Percentiles rank a stretch among this genome's conserved stretches.
Conservation (phyloP, 495 filamentous ascomycete species). For the Penicillium cinerascens region DNA sequence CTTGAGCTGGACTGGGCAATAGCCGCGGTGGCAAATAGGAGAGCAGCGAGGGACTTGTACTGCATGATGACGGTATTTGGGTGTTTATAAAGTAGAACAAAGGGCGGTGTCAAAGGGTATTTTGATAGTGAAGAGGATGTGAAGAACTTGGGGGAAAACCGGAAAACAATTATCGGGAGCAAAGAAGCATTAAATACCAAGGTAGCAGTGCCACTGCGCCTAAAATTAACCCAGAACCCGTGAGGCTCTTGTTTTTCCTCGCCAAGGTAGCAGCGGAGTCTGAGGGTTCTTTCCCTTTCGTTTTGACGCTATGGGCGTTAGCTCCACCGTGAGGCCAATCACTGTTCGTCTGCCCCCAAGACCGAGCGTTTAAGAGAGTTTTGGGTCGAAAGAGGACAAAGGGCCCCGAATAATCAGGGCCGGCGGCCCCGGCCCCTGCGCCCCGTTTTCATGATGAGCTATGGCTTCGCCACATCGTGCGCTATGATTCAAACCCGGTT, state of each 20-base stretch:
- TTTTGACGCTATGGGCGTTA: not conserved
- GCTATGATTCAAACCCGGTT: not conserved
- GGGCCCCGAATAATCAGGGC: not conserved
- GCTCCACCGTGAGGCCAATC: conserved; percentile 2
- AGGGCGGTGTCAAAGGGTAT: not conserved
- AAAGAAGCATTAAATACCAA: conserved; percentile 1
- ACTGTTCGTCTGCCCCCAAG: conserved; percentile 2
- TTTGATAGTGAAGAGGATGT: not conserved
- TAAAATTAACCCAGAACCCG: not conserved
- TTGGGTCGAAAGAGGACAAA: not conserved
- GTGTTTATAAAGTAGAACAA: not conserved
- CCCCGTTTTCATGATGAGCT: not conserved
- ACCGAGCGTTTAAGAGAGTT: not conserved
- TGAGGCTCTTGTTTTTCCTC: conserved; percentile 5
- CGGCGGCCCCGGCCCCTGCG: not conserved
- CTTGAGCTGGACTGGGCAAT: conserved; percentile 11
- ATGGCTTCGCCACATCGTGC: not conserved
- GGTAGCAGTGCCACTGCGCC: not conserved
- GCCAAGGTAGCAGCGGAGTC: conserved; percentile 4
- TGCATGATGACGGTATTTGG: conserved; percentile 16
- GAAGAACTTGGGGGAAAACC: not conserved
- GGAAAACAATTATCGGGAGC: not conserved
- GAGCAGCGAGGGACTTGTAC: conserved; percentile 17
- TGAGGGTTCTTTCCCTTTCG: not conserved
- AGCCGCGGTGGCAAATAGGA: conserved; percentile 17